Base-by-base conservation (phyloP, 805 yeast genomes). In the Starmera dryadoides region DNA sequence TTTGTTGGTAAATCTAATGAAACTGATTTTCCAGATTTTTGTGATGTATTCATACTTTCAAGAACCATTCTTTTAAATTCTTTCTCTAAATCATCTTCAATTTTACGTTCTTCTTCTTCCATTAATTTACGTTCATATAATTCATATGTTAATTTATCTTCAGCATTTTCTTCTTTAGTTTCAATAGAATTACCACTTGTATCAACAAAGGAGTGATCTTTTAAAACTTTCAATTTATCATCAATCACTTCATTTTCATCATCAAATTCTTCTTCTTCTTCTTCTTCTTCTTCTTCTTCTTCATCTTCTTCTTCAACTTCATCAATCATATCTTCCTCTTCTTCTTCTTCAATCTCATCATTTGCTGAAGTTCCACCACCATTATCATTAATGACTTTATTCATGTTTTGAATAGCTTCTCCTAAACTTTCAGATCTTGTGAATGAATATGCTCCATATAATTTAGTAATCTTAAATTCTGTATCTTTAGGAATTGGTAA, bases 401-500 rank as follows among this genome's bases (percentile, higher is more conserved):
- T 60, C 35, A 82, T 55, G 12, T 52, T 58, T 2, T 47, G 40
- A 8, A 73, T 60, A 6, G 82, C 71, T 29, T 71, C 79, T 30
- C 55, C 59, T 28, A 72, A 46, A 31, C 48, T 64, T 0, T 36
- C 45, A 9, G 71, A 60, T 37, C 72, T 58, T 30, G 55, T 55
- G 45, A 68, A 62, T 3, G 55, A 54, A 9, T 59, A 62, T 12
- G 60, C 55, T 18, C 55, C 60, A 45, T 69, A 73, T 26, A 71
- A 60, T 25, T 66, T 73, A 18, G 59, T 52, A n/a, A 85, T 47
- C 35, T 66, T 68, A 46, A 78, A 79, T 33, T 73, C 72, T 3
- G 75, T 59, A 34, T 82, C 93, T 44, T 69, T 64, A 0, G 94
- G 87, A 14, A 84, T 39, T 2, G 86, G 84, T 35, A 60, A 68